Evolutionary conservation across 305 asterid species (phyloP).

Genomic region (Fraxinus greggii): DNA sequence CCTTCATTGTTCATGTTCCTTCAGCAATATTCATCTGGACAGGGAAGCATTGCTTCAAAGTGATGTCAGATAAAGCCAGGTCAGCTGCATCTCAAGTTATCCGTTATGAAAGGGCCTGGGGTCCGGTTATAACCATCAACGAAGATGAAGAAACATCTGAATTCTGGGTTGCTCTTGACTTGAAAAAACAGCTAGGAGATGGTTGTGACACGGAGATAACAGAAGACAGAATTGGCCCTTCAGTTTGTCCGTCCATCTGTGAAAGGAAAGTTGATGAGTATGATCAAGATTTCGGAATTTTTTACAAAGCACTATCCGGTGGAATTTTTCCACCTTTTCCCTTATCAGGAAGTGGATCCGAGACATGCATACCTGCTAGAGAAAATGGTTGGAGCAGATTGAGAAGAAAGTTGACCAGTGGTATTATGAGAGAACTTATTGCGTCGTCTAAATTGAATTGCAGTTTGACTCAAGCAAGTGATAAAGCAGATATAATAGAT

Average conservation of each 20-base stretch:
- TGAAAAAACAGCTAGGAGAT: conserved; percentile 28
- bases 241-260: conserved; percentile 15
- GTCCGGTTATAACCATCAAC: conserved; percentile 51
- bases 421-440: conserved; percentile 51
- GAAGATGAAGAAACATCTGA: conserved; percentile 75
- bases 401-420: conserved; percentile 53
- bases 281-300: conserved; percentile 73
- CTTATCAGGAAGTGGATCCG: conserved; percentile 53
- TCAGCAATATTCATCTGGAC: conserved; percentile 75
- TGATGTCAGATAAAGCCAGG: conserved; percentile 71
- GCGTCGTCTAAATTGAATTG: conserved; percentile 40
- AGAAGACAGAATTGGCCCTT: not conserved
- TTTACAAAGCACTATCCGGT: conserved; percentile 67
- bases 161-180: conserved; percentile 65
- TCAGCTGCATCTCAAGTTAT: conserved; percentile 75
- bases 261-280: conserved; percentile 58
- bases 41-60: conserved; percentile 53
- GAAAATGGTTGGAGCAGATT: conserved; percentile 77
- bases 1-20: conserved; percentile 78
- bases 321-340: conserved; percentile 84
- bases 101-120: conserved; percentile 67
- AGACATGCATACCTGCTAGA: conserved; percentile 65
- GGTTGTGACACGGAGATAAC: not conserved
- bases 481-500: conserved; percentile 19
- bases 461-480: conserved; percentile 17